Evolutionary conservation across 2,329 filamentous ascomycete species (phyloP), one percentile per base, ranked within the genome.

Genomic region (Thermomyces lanuginosus): DNA sequence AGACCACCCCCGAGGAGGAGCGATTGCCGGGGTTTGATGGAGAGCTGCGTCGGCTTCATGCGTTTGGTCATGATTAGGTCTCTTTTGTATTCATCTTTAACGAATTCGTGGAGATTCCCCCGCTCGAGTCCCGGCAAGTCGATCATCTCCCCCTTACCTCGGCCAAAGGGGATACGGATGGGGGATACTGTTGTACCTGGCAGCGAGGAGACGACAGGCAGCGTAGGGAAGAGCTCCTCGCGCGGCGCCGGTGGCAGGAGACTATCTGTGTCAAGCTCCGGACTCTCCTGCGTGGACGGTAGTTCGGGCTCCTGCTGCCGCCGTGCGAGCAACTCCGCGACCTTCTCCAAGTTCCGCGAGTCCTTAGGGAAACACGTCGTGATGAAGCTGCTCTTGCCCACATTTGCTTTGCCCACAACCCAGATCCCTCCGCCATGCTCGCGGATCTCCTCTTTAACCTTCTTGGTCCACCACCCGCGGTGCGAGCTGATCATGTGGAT

Each of bases 331-430:
- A 51, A 37, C 16, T 54, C 44, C n/a, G 42, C 44, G 32, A 53
- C 43, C 21, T 50, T 48, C 28, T 41, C 48, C 11, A 45, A 44
- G 33, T 54, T 60, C 55, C 62, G 64, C 18, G 63, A 63, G 14
- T 72, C 73, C 61, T 78, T 75, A 3, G 91, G 86, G 43, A 84
- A 92, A 5, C 93, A 72, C 4, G 73, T 69, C 40, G 89, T 75
- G 34, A 95, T 92, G 2, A 98, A 66, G 44, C 77, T 76, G 41
- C 86, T 95, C 55, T 98, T 98, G 13, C 89, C 91, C 2, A 95
- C 91, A 45, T 98, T 98, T 36, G 83, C 82, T 52, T 92, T 95
- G n/a, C 89, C 89, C 2, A 98, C 78, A 63, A 98, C 75, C 86
- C 89, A 98, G 9, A 79, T 76, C 9, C 75, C 89, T 4, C 86